phyloP scores from a whole-genome alignment of 306 rosid genomes.

The Prunus padus region DNA sequence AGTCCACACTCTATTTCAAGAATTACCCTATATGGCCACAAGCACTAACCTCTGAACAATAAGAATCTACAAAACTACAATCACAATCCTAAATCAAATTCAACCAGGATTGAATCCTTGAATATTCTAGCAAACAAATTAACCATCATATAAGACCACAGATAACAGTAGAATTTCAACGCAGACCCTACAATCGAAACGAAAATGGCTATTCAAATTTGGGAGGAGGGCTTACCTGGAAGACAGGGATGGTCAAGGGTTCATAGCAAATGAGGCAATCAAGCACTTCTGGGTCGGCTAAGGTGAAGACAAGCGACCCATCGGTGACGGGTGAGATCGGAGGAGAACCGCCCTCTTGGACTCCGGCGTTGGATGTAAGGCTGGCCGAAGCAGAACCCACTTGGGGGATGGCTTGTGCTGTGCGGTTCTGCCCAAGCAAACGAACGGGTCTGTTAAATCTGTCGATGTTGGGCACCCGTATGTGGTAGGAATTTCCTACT shows the following conservation, averaged over 20 bases:
- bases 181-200: neutral
- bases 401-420: neutral
- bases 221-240: conserved; percentile 49
- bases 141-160: neutral
- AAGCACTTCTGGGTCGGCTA: conserved; percentile 73
- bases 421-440: neutral
- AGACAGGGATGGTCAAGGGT: conserved; percentile 57
- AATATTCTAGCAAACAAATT: neutral
- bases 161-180: neutral
- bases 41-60: neutral
- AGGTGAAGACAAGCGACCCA: conserved; percentile 31
- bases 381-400: neutral
- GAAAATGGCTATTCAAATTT: neutral
- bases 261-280: conserved; percentile 82
- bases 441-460: neutral
- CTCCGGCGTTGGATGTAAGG: neutral
- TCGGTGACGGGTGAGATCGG: neutral
- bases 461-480: too few species aligned
- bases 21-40: neutral
- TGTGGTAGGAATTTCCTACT: too few species aligned
- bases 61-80: neutral
- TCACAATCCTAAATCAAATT: neutral
- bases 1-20: neutral
- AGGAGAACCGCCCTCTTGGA: neutral
- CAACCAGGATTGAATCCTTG: neutral